Evolutionary conservation across 768 basidiomycete genomes (phyloP).

Genomic region (Leccinum truebloodii): DNA sequence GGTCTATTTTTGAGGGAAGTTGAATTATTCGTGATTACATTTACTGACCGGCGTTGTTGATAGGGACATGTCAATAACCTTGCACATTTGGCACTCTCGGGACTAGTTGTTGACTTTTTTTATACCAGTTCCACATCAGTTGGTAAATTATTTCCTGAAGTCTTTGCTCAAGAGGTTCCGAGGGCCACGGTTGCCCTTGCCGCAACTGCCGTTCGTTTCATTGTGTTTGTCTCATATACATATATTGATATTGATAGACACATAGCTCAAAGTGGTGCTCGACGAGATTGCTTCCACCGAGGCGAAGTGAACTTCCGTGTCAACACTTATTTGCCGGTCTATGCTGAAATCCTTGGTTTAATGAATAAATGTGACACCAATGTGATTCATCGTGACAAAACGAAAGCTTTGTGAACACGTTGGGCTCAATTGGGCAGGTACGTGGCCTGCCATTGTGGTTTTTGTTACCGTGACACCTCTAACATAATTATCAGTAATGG

Average conservation of each 20-base stretch:
- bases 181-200: constrained; percentile 3
- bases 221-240: background rate
- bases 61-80: constrained; percentile 10
- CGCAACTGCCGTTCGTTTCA: background rate
- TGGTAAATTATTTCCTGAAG: constrained; percentile 6
- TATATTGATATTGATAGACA: background rate
- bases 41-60: background rate
- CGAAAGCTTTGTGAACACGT: background rate
- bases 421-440: background rate
- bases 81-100: background rate
- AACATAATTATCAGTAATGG: background rate
- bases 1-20: constrained; percentile 2
- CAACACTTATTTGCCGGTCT: background rate
- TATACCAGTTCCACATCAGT: background rate
- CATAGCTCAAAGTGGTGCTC: background rate
- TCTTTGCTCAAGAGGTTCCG: constrained; percentile 3
- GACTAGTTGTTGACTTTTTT: background rate
- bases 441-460: background rate
- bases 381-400: background rate
- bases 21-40: background rate
- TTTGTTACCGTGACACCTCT: background rate
- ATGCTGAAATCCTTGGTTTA: background rate
- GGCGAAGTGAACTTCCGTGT: background rate
- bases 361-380: background rate
- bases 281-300: background rate